Percentiles rank a stretch among this genome's conserved stretches.
These are phyloP conservation scores for Melastoma malabathricum DNA, from an alignment of 345 rosid species.

Conservation along the genomic window DNA sequence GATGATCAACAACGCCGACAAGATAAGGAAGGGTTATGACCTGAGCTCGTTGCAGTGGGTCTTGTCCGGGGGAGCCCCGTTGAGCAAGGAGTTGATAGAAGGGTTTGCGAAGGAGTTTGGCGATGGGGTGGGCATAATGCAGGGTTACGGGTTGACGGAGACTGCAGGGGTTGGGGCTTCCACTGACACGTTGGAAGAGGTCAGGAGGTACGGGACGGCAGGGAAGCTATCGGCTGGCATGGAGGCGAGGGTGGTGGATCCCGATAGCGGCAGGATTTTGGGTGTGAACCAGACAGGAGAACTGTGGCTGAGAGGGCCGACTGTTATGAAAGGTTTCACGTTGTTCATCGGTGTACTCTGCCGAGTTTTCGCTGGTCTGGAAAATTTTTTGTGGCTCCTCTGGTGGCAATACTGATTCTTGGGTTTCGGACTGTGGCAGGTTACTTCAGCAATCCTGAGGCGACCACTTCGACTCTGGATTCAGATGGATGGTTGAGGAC, in stretches of 20 bases:
- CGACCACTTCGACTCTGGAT: constrained; percentile 62
- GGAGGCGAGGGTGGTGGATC: constrained; percentile 67
- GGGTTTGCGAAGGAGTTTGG: constrained; percentile 46
- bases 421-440: constrained; percentile 21
- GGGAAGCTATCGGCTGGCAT: constrained; percentile 46
- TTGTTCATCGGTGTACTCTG: neutral
- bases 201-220: constrained; percentile 56
- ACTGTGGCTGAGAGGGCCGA: constrained; percentile 60
- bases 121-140: constrained; percentile 34
- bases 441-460: constrained; percentile 63
- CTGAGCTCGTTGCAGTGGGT: constrained; percentile 43
- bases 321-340: constrained; percentile 52
- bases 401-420: neutral
- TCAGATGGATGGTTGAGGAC: constrained; percentile 89
- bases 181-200: constrained; percentile 50
- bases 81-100: constrained; percentile 61
- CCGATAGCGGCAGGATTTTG: constrained; percentile 35
- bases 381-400: too few species aligned
- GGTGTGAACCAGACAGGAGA: constrained; percentile 53
- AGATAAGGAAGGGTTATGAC: constrained; percentile 36
- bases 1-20: constrained; percentile 39
- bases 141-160: constrained; percentile 73
- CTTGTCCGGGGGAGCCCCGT: constrained; percentile 68
- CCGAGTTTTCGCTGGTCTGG: neutral
- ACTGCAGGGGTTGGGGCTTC: constrained; percentile 60